Evolutionary conservation across 1,284 basidiomycete species (phyloP).

Genomic region (Nidula niveotomentosa): DNA sequence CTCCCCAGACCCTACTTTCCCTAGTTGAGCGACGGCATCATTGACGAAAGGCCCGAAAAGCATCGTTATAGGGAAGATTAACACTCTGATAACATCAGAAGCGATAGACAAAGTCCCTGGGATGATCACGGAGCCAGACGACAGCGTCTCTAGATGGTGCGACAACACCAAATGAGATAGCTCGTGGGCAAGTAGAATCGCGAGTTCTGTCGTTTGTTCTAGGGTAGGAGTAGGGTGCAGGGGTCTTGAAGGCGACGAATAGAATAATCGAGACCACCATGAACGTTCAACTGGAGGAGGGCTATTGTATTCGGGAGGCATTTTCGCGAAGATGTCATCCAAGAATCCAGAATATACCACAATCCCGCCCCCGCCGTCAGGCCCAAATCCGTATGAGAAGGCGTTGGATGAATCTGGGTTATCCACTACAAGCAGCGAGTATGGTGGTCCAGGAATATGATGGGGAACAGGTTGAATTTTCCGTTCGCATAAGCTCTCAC

Average conservation of each 20-base stretch:
- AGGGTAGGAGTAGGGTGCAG: conserved; percentile 61
- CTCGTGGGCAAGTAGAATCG: conserved; percentile 86
- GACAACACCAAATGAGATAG: conserved; percentile 84
- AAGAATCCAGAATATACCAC: conserved; percentile 90
- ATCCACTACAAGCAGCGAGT: conserved; percentile 83
- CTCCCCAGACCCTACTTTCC: conserved; percentile 74
- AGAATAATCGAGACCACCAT: conserved; percentile 51
- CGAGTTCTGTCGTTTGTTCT: conserved; percentile 82
- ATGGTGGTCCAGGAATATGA: conserved; percentile 77
- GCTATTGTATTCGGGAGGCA: conserved; percentile 21
- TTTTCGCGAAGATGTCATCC: conserved; percentile 70
- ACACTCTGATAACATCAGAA: conserved; percentile 72
- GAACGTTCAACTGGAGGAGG: conserved; percentile 30
- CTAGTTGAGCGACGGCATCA: conserved; percentile 82
- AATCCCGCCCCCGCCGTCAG: conserved; percentile 84
- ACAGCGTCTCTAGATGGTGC: conserved; percentile 88
- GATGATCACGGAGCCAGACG: conserved; percentile 77
- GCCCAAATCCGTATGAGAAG: conserved; percentile 91
- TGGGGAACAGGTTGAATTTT: conserved; percentile 44
- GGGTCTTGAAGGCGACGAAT: conserved; percentile 31
- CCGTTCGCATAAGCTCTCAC: conserved; percentile 46
- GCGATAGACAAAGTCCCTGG: conserved; percentile 78
- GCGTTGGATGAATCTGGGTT: conserved; percentile 79
- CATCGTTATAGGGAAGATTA: conserved; percentile 87
- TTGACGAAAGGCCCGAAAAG: conserved; percentile 89